Evolutionary conservation across 495 filamentous ascomycete species (phyloP), one percentile per base, ranked within the genome.

Genomic region (Tirmania nivea): DNA sequence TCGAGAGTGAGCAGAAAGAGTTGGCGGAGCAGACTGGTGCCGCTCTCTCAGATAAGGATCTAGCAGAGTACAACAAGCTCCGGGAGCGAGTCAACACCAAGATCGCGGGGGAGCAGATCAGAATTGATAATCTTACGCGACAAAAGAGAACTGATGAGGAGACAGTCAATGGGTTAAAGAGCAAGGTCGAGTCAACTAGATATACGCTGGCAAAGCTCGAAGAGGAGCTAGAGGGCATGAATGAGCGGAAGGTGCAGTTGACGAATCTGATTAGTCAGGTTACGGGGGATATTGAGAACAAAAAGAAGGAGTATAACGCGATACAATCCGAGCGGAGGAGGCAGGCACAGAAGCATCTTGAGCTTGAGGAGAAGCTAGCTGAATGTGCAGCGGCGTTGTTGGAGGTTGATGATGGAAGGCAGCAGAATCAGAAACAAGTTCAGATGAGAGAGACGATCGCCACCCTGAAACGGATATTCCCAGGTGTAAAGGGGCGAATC

Each of bases 71-170:
- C 69, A 85, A 84, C 57, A 76, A 76, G 37, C 77, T 96, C 36
- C 80, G 79, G 57, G 79, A 84, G 63, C 84, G 94, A 61, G 88
- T 93, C 56, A 85, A 83, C 67, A 80, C 81, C 59, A 84, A 81
- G 54, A 82, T 86, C 34, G 81, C 87, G 8, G 73, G 77, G 2
- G 83, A 93, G 60, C 84, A 89, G 60, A 74, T 81, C 52, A 83
- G 86, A 57, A 74, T 93, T 42, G 84, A 87, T 67, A 86, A 86
- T 58, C 76, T 93, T 36, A 71, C 73, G 45, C 86, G 88, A 19
- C 84, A 93, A 60, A 70, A 81, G 42, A 90, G 86, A 68, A 92
- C 84, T 1, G 92, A 95, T 57, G 81, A 86, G 48, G 86, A 86
- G 54, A 87, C 85, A 0, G 80, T 85, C 50, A 89, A 81, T 59